These are phyloP conservation scores for Juglanconis sp. DNA, from an alignment of 2,329 filamentous ascomycete species.

Conservation along the genomic window DNA sequence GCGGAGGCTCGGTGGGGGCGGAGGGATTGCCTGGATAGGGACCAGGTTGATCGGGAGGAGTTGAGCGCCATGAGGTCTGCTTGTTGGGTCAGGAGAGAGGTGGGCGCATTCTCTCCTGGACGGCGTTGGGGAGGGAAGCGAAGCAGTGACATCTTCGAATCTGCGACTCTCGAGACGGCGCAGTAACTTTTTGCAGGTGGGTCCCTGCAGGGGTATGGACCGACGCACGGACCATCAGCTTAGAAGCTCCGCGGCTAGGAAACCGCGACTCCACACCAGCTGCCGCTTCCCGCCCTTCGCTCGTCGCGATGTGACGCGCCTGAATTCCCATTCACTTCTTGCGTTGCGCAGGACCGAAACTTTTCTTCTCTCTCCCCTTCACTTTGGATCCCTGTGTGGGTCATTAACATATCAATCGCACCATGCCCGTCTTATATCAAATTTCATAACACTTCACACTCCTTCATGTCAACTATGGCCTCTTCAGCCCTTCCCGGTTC, in stretches of 20 bases:
- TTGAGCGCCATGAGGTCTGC: constrained; percentile 31
- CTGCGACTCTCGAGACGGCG: not conserved
- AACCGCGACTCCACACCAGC: not conserved
- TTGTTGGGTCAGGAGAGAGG: not conserved
- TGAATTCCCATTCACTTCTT: not conserved
- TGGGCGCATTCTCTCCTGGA: constrained; percentile 14
- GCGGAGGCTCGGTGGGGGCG: constrained; percentile 25
- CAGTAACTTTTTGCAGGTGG: constrained; percentile 19
- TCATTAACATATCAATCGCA: not conserved
- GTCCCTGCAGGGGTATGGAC: not conserved
- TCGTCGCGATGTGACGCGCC: not conserved
- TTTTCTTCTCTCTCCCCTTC: not conserved
- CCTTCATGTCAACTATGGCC: constrained; percentile 20
- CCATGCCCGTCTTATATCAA: not conserved
- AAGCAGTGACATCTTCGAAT: constrained; percentile 1
- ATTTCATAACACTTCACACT: not conserved
- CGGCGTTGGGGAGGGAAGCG: not conserved
- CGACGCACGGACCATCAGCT: not conserved
- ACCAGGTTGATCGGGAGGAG: constrained; percentile 29
- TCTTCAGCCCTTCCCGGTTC: constrained; percentile 15
- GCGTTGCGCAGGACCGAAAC: not conserved
- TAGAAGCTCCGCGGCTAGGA: not conserved
- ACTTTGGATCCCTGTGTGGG: not conserved
- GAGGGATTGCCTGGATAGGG: constrained; percentile 31
- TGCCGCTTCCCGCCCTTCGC: not conserved